Percentiles rank a stretch among this genome's conserved stretches.
phyloP scores from a whole-genome alignment of 1,139 yeast species.

The Pichia sp. region DNA sequence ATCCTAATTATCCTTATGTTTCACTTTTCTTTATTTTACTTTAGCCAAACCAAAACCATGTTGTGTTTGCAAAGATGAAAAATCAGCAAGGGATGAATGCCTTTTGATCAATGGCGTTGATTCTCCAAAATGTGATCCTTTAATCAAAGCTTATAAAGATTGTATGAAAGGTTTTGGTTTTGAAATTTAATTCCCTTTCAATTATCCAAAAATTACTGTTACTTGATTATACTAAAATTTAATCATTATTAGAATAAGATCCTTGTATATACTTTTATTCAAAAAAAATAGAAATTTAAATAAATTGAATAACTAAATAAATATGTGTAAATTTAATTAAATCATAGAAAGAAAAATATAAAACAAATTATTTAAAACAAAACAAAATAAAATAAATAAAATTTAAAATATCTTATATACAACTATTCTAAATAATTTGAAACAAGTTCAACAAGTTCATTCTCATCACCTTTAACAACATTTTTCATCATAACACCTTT shows the following conservation, averaged over 20 bases:
- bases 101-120: constrained; percentile 78
- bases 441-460: constrained; percentile 41
- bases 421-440: constrained; percentile 35
- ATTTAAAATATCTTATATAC: neutral
- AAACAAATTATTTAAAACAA: neutral
- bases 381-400: neutral
- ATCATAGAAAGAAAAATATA: neutral
- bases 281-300: no score
- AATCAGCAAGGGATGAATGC: constrained; percentile 81
- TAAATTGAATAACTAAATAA: no score
- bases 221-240: no score
- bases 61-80: constrained; percentile 89
- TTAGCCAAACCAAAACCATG: constrained; percentile 80
- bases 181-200: constrained; percentile 29
- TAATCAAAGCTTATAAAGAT: constrained; percentile 63
- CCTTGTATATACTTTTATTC: no score
- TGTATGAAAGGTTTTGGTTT: constrained; percentile 96
- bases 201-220: no score
- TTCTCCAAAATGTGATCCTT: constrained; percentile 69
- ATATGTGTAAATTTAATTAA: no score
- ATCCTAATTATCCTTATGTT: neutral
- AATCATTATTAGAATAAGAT: no score
- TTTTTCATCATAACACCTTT: constrained; percentile 76
- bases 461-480: constrained; percentile 61
- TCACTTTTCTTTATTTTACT: neutral